Percentiles rank a stretch among this genome's conserved stretches.
These are phyloP conservation scores for Fusarium neocosmosporiellum DNA, from an alignment of 2,329 filamentous ascomycete species.

Conservation along the genomic window DNA sequence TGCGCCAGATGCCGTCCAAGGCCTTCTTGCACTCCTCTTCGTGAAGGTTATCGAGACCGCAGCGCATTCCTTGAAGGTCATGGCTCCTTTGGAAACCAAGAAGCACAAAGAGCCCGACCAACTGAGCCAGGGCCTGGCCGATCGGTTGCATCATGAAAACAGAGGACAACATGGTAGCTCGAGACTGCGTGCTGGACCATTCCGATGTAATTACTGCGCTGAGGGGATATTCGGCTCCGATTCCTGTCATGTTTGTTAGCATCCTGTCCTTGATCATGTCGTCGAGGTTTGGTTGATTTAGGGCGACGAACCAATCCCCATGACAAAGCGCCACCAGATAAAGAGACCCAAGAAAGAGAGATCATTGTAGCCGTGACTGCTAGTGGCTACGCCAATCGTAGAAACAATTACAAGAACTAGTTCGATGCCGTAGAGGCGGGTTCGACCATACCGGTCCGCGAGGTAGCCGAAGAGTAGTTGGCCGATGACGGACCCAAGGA, in stretches of 20 bases:
- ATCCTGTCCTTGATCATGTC: constrained; percentile 6
- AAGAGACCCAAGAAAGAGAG: constrained; percentile 63
- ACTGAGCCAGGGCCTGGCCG: constrained; percentile 72
- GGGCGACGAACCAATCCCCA: constrained; percentile 58
- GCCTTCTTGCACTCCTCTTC: constrained; percentile 58
- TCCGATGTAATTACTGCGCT: constrained; percentile 76
- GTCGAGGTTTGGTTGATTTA: constrained; percentile 4
- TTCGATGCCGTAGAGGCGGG: constrained; percentile 67
- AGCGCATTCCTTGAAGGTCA: constrained; percentile 57
- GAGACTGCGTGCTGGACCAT: constrained; percentile 70
- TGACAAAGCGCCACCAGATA: constrained; percentile 66
- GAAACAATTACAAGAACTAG: constrained; percentile 66
- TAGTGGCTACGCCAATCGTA: constrained; percentile 67
- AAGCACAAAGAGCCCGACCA: constrained; percentile 67
- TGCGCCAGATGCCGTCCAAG: constrained; percentile 73
- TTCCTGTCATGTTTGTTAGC: constrained; percentile 53
- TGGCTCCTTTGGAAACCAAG: constrained; percentile 57
- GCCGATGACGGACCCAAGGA: constrained; percentile 63
- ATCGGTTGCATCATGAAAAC: constrained; percentile 78
- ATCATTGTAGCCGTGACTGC: constrained; percentile 60
- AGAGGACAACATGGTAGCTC: constrained; percentile 74
- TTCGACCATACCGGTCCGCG: constrained; percentile 66
- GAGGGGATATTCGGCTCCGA: constrained; percentile 76
- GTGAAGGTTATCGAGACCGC: constrained; percentile 58
- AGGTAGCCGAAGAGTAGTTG: constrained; percentile 65